phyloP scores from a whole-genome alignment of 345 rosid genomes.

The Punica granatum region DNA sequence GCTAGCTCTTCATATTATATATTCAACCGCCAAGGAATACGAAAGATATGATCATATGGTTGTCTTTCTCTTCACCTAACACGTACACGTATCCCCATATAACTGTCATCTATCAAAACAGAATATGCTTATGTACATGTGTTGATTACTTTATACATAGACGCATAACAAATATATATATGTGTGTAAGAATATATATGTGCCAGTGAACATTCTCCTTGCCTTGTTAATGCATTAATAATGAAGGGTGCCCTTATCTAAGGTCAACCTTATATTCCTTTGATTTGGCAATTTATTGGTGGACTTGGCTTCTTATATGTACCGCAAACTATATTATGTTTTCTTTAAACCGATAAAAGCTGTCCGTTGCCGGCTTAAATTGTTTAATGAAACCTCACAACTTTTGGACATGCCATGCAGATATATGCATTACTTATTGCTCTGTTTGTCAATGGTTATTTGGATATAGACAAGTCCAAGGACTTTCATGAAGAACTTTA shows the following conservation, averaged over 20 bases:
- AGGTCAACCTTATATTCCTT: neutral
- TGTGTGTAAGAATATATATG: neutral
- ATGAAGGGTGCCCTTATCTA: neutral
- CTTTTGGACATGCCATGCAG: neutral
- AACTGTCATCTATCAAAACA: neutral
- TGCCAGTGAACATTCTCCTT: slow-evolving; percentile 2
- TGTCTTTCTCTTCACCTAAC: slow-evolving; percentile 13
- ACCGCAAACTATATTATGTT: neutral
- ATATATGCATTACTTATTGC: neutral
- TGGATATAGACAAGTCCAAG: neutral
- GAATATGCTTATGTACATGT: neutral
- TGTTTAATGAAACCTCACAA: neutral
- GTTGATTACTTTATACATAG: neutral
- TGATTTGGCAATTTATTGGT: neutral
- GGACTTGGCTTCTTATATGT: neutral
- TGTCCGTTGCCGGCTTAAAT: neutral
- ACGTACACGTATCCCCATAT: slow-evolving; percentile 12
- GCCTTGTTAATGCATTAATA: neutral
- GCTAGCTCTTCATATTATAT: neutral
- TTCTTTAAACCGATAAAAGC: slow-evolving; percentile 8
- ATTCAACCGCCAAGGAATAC: neutral
- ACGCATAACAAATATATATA: neutral
- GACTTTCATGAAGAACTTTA: neutral
- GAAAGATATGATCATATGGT: neutral
- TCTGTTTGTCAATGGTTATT: neutral